A percentile compares a stretch with the other conserved stretches of the same genome.
These are phyloP conservation scores for Ceratobasidium sp. DNA, from an alignment of 1,284 basidiomycete species.

Conservation along the genomic window DNA sequence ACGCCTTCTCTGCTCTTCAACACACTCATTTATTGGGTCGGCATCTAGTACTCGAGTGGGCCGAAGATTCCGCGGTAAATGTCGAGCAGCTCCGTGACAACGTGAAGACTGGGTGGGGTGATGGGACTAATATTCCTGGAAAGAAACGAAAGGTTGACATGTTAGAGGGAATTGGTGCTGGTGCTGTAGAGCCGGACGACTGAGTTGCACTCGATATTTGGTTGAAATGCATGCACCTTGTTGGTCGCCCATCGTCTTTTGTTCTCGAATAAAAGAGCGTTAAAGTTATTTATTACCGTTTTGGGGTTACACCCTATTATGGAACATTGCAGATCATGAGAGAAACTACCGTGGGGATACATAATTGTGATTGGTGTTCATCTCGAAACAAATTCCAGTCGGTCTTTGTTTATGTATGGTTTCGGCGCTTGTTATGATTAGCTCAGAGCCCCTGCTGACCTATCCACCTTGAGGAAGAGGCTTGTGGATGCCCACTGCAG, in stretches of 20 bases:
- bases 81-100: conserved; percentile 80
- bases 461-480: conserved; percentile 2
- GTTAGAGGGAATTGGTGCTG: conserved; percentile 33
- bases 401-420: not conserved
- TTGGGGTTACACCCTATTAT: too few relatives aligned
- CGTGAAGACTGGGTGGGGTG: conserved; percentile 77
- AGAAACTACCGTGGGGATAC: too few relatives aligned
- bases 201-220: conserved; percentile 1
- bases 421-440: conserved; percentile 22
- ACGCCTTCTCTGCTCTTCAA: conserved; percentile 82
- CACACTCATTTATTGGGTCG: conserved; percentile 97
- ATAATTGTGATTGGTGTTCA: too few relatives aligned
- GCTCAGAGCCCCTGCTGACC: conserved; percentile 16
- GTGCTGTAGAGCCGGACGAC: conserved; percentile 6
- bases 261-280: too few relatives aligned
- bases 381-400: not conserved
- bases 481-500: conserved; percentile 21
- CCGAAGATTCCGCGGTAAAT: conserved; percentile 71
- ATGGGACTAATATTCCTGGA: conserved; percentile 70
- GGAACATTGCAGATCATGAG: too few relatives aligned
- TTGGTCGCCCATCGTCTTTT: too few relatives aligned
- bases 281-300: too few relatives aligned
- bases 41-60: conserved; percentile 95
- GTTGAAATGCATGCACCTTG: not conserved
- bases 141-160: conserved; percentile 74